Conservation (phyloP, 768 basidiomycete genomes). For the Leucosporidium creatinivorum region DNA sequence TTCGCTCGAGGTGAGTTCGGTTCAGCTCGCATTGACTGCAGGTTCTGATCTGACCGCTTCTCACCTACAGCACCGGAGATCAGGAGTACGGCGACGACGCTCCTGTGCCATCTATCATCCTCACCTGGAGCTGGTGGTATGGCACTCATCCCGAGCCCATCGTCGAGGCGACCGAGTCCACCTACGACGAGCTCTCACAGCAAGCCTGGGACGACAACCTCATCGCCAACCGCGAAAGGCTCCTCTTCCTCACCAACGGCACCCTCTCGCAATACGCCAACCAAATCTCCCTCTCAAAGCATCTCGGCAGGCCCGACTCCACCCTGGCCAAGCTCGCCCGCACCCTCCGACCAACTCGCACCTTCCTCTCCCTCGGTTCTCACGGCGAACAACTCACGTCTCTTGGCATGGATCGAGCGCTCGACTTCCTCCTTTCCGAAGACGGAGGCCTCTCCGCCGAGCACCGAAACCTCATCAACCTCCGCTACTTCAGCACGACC, state of each 20-base stretch:
- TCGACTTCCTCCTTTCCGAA: slow-evolving; percentile 19
- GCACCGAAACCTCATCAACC: slow-evolving; percentile 7
- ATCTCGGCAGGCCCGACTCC: background rate
- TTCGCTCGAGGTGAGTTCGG: slow-evolving; percentile 2
- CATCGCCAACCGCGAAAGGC: slow-evolving; percentile 10
- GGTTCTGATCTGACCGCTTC: no score
- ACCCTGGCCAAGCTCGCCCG: background rate
- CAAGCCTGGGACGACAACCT: slow-evolving; percentile 2
- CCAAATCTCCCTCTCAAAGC: background rate
- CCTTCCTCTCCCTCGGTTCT: slow-evolving; percentile 26
- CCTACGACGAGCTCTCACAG: background rate
- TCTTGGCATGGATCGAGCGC: slow-evolving; percentile 7
- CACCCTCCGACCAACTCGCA: slow-evolving; percentile 19
- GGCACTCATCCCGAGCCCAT: background rate
- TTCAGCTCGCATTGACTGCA: no score
- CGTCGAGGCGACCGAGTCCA: background rate
- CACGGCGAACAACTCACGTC: slow-evolving; percentile 20
- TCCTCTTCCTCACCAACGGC: slow-evolving; percentile 5
- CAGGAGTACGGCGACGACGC: background rate
- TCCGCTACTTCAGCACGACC: slow-evolving; percentile 25
- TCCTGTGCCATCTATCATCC: slow-evolving; percentile 2
- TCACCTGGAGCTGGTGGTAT: slow-evolving; percentile 30
- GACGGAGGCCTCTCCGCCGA: slow-evolving; percentile 1
- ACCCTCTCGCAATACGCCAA: slow-evolving; percentile 8
- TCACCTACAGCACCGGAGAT: background rate